Evolutionary conservation across 2,329 filamentous ascomycete species (phyloP), one percentile per base, ranked within the genome.

Genomic region (Cladophialophora bantiana): DNA sequence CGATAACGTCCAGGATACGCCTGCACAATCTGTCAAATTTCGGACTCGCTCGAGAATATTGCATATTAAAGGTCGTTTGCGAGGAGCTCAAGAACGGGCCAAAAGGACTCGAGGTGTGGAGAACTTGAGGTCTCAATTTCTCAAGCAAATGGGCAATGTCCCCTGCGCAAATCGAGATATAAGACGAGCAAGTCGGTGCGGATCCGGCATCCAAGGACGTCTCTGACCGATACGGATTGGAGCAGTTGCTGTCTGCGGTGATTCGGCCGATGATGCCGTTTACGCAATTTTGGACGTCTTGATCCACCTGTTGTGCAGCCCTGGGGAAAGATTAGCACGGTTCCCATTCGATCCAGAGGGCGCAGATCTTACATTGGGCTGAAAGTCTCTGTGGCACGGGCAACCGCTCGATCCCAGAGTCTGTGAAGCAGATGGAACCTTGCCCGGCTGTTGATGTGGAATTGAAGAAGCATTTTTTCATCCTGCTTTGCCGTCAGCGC

Each of bases 371-470:
- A 93, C 88, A 89, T 89, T 72, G 84, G 84, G 77, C 87, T 87
- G 65, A 87, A 84, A 79, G 93, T 89, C 74, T 94, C 91, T 67
- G 91, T 88, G 12, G 94, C 92, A 70, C 92, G 86, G 74, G 91
- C 89, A 75, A 94, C 90, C 58, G 92, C 90, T 69, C 90, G 88
- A 76, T 91, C 88, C 63, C 91, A 93, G 64, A 97, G 90, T 76
- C 94, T 90, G 68, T 85, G 84, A 65, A 89, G 80, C 57, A 89
- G 84, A 70, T 84, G 94, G 74, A 96, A 91, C 52, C 95, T 88
- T 50, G 93, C 93, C 78, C 94, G 93, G 72, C 96, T 92, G 58
- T 91, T 94, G 73, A 98, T 93, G 80, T 97, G 92, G 77, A 96
- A 94, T 74, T 96, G 92, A 64, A 92, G 86, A 82, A 98, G 89